Percentiles rank a stretch among this genome's conserved stretches.
These are phyloP conservation scores for Podospora bellae-mahoneyi DNA, from an alignment of 495 filamentous ascomycete species.

Conservation along the genomic window DNA sequence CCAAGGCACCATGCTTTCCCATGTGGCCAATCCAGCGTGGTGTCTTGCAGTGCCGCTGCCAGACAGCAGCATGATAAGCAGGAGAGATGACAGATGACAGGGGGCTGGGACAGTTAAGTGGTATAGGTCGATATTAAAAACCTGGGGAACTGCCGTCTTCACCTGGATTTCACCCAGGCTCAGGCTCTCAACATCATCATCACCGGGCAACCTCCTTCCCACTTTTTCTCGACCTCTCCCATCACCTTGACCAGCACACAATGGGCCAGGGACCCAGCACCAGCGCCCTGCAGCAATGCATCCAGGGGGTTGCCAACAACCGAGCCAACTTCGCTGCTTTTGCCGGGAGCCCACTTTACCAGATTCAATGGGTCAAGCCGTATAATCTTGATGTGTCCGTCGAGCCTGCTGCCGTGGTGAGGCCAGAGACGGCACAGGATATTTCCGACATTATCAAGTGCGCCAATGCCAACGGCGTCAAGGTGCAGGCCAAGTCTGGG, in stretches of 20 bases:
- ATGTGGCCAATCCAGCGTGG: not conserved
- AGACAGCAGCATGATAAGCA: not conserved
- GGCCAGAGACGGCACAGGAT: slow-evolving; percentile 55
- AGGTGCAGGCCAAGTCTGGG: slow-evolving; percentile 67
- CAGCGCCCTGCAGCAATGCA: slow-evolving; percentile 38
- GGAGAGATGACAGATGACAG: not conserved
- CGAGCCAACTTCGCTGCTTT: slow-evolving; percentile 41
- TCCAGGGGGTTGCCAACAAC: slow-evolving; percentile 41
- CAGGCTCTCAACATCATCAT: not conserved
- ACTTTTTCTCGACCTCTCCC: not conserved
- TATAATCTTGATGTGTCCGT: slow-evolving; percentile 65
- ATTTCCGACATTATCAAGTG: slow-evolving; percentile 60
- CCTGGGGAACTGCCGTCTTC: not conserved
- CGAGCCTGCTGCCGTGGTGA: slow-evolving; percentile 58
- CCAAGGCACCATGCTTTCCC: not conserved
- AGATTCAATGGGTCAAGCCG: slow-evolving; percentile 43
- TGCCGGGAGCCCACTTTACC: slow-evolving; percentile 39
- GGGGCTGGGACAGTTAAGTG: too few species aligned
- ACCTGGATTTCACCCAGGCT: not conserved
- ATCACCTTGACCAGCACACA: not conserved
- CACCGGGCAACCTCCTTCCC: not conserved
- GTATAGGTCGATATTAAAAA: not conserved
- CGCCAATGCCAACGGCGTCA: slow-evolving; percentile 49
- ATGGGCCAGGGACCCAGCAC: slow-evolving; percentile 32
- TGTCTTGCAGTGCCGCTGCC: not conserved